Conservation (phyloP, 106 monocot genomes). For the Allium fistulosum region DNA sequence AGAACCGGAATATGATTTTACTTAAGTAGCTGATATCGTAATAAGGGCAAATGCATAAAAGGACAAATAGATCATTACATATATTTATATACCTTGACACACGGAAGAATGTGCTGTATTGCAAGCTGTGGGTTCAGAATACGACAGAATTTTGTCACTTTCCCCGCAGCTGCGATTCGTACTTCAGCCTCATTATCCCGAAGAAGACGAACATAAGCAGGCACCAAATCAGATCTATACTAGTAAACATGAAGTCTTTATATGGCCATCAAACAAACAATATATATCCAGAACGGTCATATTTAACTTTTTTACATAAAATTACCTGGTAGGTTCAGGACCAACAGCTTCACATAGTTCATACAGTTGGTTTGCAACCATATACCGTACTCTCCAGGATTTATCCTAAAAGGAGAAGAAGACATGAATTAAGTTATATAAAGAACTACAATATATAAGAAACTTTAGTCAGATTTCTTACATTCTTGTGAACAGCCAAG, state of each 20-base stretch:
- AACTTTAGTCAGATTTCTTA: too few relatives aligned
- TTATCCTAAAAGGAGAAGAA: slow-evolving; percentile 46
- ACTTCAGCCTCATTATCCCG: slow-evolving; percentile 83
- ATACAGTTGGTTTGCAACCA: slow-evolving; percentile 94
- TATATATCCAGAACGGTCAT: too few relatives aligned
- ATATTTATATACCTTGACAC: slow-evolving; percentile 45
- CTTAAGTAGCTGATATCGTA: too few relatives aligned
- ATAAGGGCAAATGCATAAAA: not conserved
- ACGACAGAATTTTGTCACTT: slow-evolving; percentile 68
- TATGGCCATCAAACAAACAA: too few relatives aligned
- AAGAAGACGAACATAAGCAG: slow-evolving; percentile 71
- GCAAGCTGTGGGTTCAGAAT: slow-evolving; percentile 59
- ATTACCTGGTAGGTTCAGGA: slow-evolving; percentile 5
- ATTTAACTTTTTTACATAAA: too few relatives aligned
- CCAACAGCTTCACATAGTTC: slow-evolving; percentile 90
- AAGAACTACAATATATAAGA: too few relatives aligned
- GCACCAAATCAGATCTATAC: slow-evolving; percentile 54
- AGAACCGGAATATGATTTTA: not conserved
- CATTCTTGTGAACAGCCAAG: too few relatives aligned
- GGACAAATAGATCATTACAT: not conserved
- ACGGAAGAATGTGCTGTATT: slow-evolving; percentile 66
- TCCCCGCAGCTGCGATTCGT: slow-evolving; percentile 67
- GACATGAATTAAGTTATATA: too few relatives aligned
- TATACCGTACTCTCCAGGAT: slow-evolving; percentile 93
- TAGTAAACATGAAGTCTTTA: too few relatives aligned